Base-by-base conservation (phyloP, 2,329 filamentous ascomycete genomes). In the Calonectria pauciramosa region DNA sequence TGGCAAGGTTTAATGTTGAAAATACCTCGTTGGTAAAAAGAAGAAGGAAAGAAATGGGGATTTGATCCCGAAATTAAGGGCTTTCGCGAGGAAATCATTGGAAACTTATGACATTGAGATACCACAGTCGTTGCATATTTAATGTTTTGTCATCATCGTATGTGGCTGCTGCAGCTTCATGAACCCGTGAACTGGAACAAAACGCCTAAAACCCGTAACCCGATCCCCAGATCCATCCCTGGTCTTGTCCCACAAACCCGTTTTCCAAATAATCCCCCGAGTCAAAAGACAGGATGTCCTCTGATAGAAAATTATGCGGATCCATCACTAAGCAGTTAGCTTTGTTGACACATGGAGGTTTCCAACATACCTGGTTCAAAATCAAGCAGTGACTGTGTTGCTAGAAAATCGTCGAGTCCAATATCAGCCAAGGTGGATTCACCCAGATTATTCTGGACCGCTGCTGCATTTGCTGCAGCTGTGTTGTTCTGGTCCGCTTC, bases 191-290 rank as follows among this genome's bases (percentile, higher is more conserved):
- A 41, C 4, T 10, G 1, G 11, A 6, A 26, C 23, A 8, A 16
- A 9, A 11, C 18, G 9, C 9, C 41, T 65, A 65, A 34, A 65
- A 34, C 18, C 60, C 60, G 23, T 65, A 49, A 0, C 60, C 60
- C 11, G 60, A 47, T 16, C 60, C 69, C 72, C 75, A 76, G 26
- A 75, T 76, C 72, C 75, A 76, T 23, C 70, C 72, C 30, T 76
- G 72, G 10, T 75, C 73, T 26, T 75, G 69, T 2, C 65, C 72
- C 18, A 72, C 51, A 8, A 59, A 70, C 34, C 23, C 49, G n/a
- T 68, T 64, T 10, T 66, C 56, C 10, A 70, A 13, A 8, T 34
- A 69, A 6, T 69, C 67, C 2, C 52, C 38, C 4, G 54, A 47
- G 14, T 60, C 67, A 49, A 69, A 44, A 1, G 67, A 60, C n/a